A percentile compares a stretch with the other conserved stretches of the same genome.
Evolutionary conservation across 2,329 filamentous ascomycete species (phyloP).

Genomic region (Ophiostoma sp.): DNA sequence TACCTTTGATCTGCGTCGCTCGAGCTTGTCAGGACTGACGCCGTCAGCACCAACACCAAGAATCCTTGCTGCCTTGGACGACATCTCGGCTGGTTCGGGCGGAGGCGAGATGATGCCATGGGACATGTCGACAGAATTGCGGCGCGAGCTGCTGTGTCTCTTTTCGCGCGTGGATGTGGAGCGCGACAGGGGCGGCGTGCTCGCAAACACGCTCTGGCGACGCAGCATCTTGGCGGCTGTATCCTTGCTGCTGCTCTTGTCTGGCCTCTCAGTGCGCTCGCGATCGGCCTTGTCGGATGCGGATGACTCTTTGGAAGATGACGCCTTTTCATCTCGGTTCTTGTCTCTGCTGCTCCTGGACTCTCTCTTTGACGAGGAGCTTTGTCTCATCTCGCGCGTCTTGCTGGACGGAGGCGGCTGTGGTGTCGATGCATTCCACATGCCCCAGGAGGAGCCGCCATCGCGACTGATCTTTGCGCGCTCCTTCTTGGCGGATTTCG

Average conservation of each 20-base stretch:
- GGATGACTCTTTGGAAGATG: conserved; percentile 54
- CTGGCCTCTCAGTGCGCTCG: conserved; percentile 43
- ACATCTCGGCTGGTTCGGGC: conserved; percentile 66
- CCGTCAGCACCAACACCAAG: conserved; percentile 57
- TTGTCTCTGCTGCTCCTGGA: conserved; percentile 46
- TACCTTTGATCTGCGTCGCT: conserved; percentile 50
- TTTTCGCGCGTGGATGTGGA: conserved; percentile 68
- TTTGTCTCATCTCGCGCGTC: background rate
- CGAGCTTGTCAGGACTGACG: conserved; percentile 49
- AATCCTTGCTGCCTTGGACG: conserved; percentile 75
- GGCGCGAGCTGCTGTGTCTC: conserved; percentile 62
- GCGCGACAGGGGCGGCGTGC: conserved; percentile 65
- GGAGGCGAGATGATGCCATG: conserved; percentile 70
- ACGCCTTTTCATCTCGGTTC: conserved; percentile 62
- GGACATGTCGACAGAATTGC: conserved; percentile 66
- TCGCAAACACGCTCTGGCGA: conserved; percentile 66
- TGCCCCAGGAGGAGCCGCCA: conserved; percentile 69
- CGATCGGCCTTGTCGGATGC: conserved; percentile 60
- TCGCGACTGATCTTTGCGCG: conserved; percentile 74
- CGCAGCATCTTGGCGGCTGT: conserved; percentile 55
- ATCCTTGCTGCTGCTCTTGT: conserved; percentile 41
- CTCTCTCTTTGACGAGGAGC: conserved; percentile 29
- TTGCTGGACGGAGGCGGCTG: conserved; percentile 51
- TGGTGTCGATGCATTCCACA: conserved; percentile 51
- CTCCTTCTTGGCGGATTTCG: conserved; percentile 69